phyloP scores from a whole-genome alignment of 1,284 basidiomycete species.

The Marasmius oreades region DNA sequence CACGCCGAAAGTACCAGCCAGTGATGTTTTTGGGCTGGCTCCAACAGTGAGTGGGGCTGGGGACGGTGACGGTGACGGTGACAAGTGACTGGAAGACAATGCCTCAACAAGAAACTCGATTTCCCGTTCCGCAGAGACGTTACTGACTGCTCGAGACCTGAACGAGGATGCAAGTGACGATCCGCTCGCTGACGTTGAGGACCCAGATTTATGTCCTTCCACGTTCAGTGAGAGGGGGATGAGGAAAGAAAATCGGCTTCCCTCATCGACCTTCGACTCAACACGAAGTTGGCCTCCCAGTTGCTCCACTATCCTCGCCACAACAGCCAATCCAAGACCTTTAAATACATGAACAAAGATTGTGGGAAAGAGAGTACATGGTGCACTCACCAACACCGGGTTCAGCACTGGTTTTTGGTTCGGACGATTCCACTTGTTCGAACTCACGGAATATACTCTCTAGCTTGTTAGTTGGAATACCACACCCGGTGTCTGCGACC shows the following conservation, averaged over 20 bases:
- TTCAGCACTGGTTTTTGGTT: slow-evolving; percentile 30
- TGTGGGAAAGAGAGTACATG: not conserved
- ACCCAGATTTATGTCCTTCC: slow-evolving; percentile 1
- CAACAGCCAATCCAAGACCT: slow-evolving; percentile 79
- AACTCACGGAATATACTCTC: slow-evolving; percentile 86
- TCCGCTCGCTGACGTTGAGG: slow-evolving; percentile 21
- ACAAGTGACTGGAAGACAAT: slow-evolving; percentile 42
- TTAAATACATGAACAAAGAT: not conserved
- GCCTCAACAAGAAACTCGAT: slow-evolving; percentile 71
- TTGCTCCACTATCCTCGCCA: slow-evolving; percentile 81
- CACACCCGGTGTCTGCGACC: slow-evolving; percentile 77
- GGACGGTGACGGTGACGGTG: not conserved
- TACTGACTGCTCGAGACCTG: slow-evolving; percentile 15
- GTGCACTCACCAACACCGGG: slow-evolving; percentile 49
- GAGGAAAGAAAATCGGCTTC: slow-evolving; percentile 74
- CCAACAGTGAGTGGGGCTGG: slow-evolving; percentile 1
- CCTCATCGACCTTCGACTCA: slow-evolving; percentile 66
- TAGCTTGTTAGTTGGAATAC: slow-evolving; percentile 70
- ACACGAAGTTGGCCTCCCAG: slow-evolving; percentile 79
- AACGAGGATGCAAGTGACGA: slow-evolving; percentile 14
- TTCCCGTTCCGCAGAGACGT: slow-evolving; percentile 31
- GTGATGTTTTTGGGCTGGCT: not conserved
- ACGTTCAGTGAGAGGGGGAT: slow-evolving; percentile 52
- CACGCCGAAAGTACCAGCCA: slow-evolving; percentile 30
- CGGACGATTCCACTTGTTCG: slow-evolving; percentile 72